phyloP scores from a whole-genome alignment of 495 filamentous ascomycete genomes.

The Penicillium diatomitis region DNA sequence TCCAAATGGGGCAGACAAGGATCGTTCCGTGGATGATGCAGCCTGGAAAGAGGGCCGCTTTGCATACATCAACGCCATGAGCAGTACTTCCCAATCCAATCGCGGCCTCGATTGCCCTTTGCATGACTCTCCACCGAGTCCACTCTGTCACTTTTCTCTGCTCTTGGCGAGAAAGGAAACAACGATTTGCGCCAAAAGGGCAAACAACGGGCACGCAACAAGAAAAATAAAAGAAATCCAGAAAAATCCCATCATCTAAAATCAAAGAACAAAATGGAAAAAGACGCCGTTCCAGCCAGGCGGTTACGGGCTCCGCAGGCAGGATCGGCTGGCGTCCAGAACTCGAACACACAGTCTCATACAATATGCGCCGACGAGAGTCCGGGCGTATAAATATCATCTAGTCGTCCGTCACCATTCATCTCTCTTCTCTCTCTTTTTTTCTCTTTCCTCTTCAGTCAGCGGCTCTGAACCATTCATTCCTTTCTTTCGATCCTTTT shows the following conservation, averaged over 20 bases:
- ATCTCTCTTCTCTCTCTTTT: not conserved
- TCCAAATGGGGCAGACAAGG: not conserved
- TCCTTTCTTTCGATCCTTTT: slow-evolving; percentile 10
- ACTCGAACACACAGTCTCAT: no score
- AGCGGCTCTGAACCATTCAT: slow-evolving; percentile 8
- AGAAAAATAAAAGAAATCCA: not conserved
- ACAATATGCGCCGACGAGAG: not conserved
- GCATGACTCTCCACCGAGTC: not conserved
- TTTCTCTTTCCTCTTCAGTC: slow-evolving; percentile 1
- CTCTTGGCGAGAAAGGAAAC: no score
- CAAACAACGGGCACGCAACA: not conserved
- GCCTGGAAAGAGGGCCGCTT: not conserved
- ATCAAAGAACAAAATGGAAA: no score
- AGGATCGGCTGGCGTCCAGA: not conserved
- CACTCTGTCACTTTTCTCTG: not conserved
- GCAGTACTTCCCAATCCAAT: not conserved
- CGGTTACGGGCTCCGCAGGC: not conserved
- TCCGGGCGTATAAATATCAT: slow-evolving; percentile 8
- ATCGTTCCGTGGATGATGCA: slow-evolving; percentile 2
- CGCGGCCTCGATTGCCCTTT: not conserved
- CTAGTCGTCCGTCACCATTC: slow-evolving; percentile 1
- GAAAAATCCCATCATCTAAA: not conserved
- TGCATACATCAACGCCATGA: not conserved
- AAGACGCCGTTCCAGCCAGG: not conserved
- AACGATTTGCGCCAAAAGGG: no score